Percentiles rank a stretch among this genome's conserved stretches.
Evolutionary conservation across 768 basidiomycete genomes (phyloP).

Genomic region (Suillus sp.): DNA sequence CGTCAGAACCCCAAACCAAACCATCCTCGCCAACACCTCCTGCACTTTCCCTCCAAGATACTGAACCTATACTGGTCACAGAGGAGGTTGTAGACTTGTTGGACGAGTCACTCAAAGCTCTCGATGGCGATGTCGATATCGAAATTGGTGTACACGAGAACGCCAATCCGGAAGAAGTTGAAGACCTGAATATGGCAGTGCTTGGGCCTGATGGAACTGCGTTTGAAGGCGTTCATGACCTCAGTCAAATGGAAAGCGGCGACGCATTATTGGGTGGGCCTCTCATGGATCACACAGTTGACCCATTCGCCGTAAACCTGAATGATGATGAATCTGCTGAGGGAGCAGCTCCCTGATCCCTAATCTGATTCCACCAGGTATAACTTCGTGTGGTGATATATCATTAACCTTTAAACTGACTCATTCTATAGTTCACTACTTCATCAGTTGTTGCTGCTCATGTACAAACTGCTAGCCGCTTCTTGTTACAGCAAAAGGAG

Average conservation of each 20-base stretch:
- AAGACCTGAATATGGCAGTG: conserved; percentile 61
- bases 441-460: neutral
- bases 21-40: conserved; percentile 71
- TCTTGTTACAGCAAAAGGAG: neutral
- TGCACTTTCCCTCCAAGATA: conserved; percentile 51
- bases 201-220: conserved; percentile 67
- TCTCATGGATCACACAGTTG: conserved; percentile 58
- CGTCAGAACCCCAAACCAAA: conserved; percentile 59
- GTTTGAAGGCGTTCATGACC: conserved; percentile 52
- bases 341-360: neutral
- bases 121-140: conserved; percentile 49
- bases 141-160: conserved; percentile 41
- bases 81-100: conserved; percentile 45
- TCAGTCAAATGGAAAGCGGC: conserved; percentile 55
- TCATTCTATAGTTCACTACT: neutral
- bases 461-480: neutral
- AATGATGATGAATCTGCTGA: neutral
- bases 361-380: conserved; percentile 1
- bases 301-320: conserved; percentile 52
- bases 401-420: neutral
- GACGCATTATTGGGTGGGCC: conserved; percentile 61
- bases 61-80: conserved; percentile 46
- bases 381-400: neutral
- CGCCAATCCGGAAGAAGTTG: conserved; percentile 36
- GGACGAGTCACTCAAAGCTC: conserved; percentile 57